Evolutionary conservation across 1,284 basidiomycete species (phyloP).

Genomic region (Sanguinoderma infundibulare): DNA sequence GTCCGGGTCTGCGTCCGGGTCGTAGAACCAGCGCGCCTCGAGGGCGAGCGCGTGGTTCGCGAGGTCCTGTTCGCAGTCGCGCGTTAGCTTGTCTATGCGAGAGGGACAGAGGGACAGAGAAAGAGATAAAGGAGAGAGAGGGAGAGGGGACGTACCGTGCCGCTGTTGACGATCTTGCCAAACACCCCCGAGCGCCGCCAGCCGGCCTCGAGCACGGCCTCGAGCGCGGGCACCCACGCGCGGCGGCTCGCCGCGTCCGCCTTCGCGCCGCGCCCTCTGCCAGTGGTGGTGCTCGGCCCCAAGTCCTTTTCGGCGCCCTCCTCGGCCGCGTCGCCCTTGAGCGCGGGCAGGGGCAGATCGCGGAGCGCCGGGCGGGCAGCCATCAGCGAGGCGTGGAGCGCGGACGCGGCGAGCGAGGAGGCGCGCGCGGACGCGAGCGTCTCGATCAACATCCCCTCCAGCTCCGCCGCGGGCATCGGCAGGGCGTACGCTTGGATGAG

Average conservation of each 20-base stretch:
- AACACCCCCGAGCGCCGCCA: conserved; percentile 62
- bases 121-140: not conserved
- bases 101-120: not conserved
- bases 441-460: conserved; percentile 68
- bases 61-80: conserved; percentile 43
- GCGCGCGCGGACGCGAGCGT: conserved; percentile 74
- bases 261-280: conserved; percentile 9
- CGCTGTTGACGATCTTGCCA: conserved; percentile 69
- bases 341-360: conserved; percentile 18
- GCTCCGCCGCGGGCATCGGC: conserved; percentile 31
- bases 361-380: conserved; percentile 55
- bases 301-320: conserved; percentile 12
- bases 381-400: conserved; percentile 56
- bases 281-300: not conserved
- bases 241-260: conserved; percentile 25
- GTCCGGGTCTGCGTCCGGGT: conserved; percentile 71
- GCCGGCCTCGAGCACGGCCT: conserved; percentile 53
- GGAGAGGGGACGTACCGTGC: conserved; percentile 52
- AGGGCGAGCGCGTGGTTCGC: conserved; percentile 54
- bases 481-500: conserved; percentile 12
- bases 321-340: conserved; percentile 16
- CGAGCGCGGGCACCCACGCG: conserved; percentile 55
- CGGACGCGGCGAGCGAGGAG: conserved; percentile 61
- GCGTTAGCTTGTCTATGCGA: conserved; percentile 7
- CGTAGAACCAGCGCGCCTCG: conserved; percentile 78